Evolutionary conservation across 768 basidiomycete species (phyloP).

Genomic region (Collybia nuda): DNA sequence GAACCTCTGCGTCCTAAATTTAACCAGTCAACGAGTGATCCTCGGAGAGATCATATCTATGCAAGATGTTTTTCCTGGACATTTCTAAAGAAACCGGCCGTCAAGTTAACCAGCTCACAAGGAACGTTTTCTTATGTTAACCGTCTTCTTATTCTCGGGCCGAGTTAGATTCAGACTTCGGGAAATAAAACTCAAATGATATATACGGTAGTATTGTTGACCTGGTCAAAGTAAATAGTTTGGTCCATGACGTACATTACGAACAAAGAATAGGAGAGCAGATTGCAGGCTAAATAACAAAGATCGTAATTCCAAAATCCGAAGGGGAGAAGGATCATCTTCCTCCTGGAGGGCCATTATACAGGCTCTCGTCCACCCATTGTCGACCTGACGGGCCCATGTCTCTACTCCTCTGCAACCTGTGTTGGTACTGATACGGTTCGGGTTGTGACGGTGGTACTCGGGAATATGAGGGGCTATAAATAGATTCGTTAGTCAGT

Average conservation of each 20-base stretch:
- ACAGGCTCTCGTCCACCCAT: conserved; percentile 44
- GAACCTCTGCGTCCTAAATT: too few species aligned
- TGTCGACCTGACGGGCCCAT: neutral
- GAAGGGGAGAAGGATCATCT: neutral
- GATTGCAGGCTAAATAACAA: neutral
- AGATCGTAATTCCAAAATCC: neutral
- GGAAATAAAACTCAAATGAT: too few species aligned
- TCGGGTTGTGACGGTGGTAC: conserved; percentile 26
- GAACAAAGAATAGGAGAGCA: neutral
- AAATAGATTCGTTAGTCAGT: conserved; percentile 5
- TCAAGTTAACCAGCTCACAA: too few species aligned
- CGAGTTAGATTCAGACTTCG: too few species aligned
- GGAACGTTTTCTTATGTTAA: too few species aligned
- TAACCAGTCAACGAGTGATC: too few species aligned
- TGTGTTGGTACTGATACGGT: conserved; percentile 12
- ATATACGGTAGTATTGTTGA: too few species aligned
- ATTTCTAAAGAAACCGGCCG: too few species aligned
- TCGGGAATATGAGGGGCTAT: conserved; percentile 27
- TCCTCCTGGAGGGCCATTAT: neutral
- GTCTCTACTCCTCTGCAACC: conserved; percentile 40
- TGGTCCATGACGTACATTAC: neutral
- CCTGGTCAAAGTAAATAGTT: neutral
- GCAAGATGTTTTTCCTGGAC: too few species aligned
- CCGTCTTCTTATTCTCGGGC: too few species aligned
- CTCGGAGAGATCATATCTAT: too few species aligned